Evolutionary conservation across 129 eudicot genomes (phyloP).

Genomic region (Pseudognaphalium luteoalbum): DNA sequence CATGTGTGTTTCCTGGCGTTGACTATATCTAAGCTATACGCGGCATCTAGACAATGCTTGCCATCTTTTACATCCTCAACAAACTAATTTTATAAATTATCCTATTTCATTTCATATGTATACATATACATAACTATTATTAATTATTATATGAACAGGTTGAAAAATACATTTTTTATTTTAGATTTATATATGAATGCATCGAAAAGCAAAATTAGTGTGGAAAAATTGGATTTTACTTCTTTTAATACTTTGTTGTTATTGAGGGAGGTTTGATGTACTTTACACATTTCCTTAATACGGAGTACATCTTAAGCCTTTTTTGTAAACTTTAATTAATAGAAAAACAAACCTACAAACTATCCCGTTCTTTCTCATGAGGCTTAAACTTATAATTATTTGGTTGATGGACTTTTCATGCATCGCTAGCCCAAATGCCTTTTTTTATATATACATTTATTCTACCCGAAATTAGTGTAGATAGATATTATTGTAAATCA

Average conservation of each 20-base stretch:
- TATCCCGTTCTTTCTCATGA: no score
- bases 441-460: no score
- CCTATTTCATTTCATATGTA: neutral
- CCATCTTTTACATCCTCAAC: conserved; percentile 13
- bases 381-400: no score
- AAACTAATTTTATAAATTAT: conserved; percentile 11
- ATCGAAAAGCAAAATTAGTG: neutral
- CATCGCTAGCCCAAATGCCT: no score
- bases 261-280: neutral
- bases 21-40: conserved; percentile 46
- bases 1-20: conserved; percentile 3
- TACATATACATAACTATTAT: neutral
- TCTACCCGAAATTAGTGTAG: no score
- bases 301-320: neutral
- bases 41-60: conserved; percentile 36
- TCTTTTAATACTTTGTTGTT: neutral
- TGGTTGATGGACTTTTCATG: no score
- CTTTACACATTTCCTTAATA: neutral
- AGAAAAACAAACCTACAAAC: no score
- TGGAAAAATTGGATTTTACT: neutral
- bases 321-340: neutral
- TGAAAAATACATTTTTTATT: neutral
- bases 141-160: neutral
- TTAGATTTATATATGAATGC: neutral
- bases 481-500: no score